Conservation (phyloP, 2,329 filamentous ascomycete species). For the Aspergillus aculeatinus region DNA sequence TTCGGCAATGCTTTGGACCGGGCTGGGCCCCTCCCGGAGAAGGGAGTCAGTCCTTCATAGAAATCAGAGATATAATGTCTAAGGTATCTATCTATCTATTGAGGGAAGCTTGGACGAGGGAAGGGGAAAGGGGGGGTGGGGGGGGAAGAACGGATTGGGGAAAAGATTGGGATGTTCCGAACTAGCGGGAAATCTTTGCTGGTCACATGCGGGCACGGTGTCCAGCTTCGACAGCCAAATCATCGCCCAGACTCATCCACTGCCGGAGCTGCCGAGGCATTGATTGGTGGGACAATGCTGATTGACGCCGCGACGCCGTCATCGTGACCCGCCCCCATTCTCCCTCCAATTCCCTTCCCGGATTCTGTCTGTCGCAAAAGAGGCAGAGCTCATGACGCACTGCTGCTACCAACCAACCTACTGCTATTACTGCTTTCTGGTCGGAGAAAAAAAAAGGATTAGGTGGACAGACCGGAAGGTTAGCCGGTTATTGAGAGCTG, state of each 20-base stretch:
- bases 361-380: constrained; percentile 9
- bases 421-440: no score
- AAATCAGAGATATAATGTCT: no score
- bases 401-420: not conserved
- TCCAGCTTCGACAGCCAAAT: constrained; percentile 24
- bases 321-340: constrained; percentile 25
- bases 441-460: not conserved
- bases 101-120: not conserved
- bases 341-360: constrained; percentile 24
- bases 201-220: constrained; percentile 31
- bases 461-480: constrained; percentile 22
- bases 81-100: no score
- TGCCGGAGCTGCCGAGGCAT: constrained; percentile 21
- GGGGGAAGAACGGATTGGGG: not conserved
- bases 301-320: constrained; percentile 23
- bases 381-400: constrained; percentile 22
- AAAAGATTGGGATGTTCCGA: constrained; percentile 7
- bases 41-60: no score
- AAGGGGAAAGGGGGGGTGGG: not conserved
- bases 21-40: not conserved
- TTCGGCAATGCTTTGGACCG: not conserved
- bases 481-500: constrained; percentile 15
- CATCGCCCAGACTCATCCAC: constrained; percentile 14
- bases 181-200: constrained; percentile 23
- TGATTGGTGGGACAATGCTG: constrained; percentile 33